phyloP scores from a whole-genome alignment of 306 rosid genomes.

The Mimosa bimucronata region DNA sequence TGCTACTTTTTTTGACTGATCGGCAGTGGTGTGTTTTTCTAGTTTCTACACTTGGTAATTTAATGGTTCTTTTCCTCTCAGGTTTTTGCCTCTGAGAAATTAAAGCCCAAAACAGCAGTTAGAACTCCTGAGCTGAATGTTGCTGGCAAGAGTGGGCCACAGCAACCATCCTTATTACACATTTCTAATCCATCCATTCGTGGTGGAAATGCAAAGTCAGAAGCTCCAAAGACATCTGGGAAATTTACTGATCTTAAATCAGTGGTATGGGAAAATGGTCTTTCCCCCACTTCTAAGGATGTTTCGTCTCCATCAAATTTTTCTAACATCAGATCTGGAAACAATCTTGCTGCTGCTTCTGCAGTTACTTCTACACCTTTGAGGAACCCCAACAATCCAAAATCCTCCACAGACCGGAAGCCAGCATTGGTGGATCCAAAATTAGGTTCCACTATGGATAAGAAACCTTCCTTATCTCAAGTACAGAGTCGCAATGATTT shows the following conservation, averaged over 20 bases:
- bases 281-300: conserved; percentile 71
- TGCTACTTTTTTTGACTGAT: background rate
- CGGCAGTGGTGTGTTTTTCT: background rate
- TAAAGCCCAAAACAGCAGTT: conserved; percentile 71
- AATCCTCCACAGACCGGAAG: conserved; percentile 64
- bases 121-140: conserved; percentile 67
- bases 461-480: conserved; percentile 80
- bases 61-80: conserved; percentile 35
- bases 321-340: conserved; percentile 57
- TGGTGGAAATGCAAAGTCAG: conserved; percentile 67
- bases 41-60: conserved; percentile 18
- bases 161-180: conserved; percentile 58
- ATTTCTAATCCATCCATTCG: conserved; percentile 68
- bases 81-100: conserved; percentile 81
- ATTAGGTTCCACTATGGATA: conserved; percentile 75
- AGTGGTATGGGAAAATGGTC: conserved; percentile 79
- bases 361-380: conserved; percentile 60
- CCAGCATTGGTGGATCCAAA: conserved; percentile 66
- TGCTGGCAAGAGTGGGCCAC: conserved; percentile 60
- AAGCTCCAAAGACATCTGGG: conserved; percentile 83
- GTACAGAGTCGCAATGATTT: conserved; percentile 94
- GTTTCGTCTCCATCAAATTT: conserved; percentile 63
- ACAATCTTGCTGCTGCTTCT: conserved; percentile 63
- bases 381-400: conserved; percentile 69
- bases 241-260: conserved; percentile 90